Base-by-base conservation (phyloP, 2,329 filamentous ascomycete species). In the Penicillium palitans region DNA sequence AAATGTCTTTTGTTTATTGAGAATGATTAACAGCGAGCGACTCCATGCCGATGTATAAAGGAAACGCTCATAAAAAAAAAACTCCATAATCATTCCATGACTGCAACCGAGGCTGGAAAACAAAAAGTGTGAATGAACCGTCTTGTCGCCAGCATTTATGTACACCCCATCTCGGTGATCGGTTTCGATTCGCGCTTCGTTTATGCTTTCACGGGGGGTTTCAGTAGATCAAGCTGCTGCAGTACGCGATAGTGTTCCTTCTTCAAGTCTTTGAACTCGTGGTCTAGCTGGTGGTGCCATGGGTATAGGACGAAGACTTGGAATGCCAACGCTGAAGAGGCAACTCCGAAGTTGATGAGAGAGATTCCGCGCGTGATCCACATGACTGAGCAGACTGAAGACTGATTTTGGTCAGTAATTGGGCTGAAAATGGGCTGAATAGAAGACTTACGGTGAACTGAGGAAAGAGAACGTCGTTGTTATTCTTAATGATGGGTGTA, bases 271-370 rank as follows among this genome's bases (percentile, higher is more conserved):
- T 84, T 78, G 66, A 89, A 88, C 59, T 84, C 83, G 21, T 82
- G 79, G 61, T 88, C 84, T 7, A 90, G 76, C 68, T 87, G 78
- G 66, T 87, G 81, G 72, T 89, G 87, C 87, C 87, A 89, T 1
- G 87, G 87, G 72, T 89, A 89, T 12, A 90, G 78, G 40, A 90
- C 87, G 65, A 85, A 86, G 50, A 89, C 84, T 73, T 89, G 87
- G 72, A 90, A 90, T 37, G 78, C 79, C 35, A 90, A 79, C 0
- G 87, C 87, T 4, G 85, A 87, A 31, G 81, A 81, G 53, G 86
- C 87, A 60, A 90, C 84, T 62, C 82, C 69, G 68, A 90, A 89
- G 76, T 90, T 88, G 60, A 84, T 86, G 61, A 87, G 64, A 12
- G 85, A 87, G 61, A 88, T 78, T 21, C 76, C 72, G 59, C 81